These are phyloP conservation scores for Yamadazyma diospyri DNA, from an alignment of 1,139 yeast genomes.

Conservation along the genomic window DNA sequence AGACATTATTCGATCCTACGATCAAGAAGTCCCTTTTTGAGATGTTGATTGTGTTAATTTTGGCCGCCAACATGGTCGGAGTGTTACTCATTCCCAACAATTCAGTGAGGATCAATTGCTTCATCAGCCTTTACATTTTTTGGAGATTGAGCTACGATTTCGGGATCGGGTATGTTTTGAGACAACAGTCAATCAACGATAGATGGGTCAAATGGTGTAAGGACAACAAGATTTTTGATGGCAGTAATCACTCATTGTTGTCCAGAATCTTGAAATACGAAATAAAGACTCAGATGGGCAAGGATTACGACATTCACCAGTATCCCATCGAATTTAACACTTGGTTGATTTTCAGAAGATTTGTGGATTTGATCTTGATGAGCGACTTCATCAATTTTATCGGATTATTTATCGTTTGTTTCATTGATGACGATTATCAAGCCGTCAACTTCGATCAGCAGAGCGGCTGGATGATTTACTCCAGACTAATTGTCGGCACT, in stretches of 20 bases:
- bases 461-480: conserved; percentile 30
- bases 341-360: conserved; percentile 77
- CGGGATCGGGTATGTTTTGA: conserved; percentile 73
- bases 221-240: conserved; percentile 43
- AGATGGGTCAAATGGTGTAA: conserved; percentile 56
- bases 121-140: conserved; percentile 56
- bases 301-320: conserved; percentile 42
- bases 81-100: conserved; percentile 37
- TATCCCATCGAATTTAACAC: conserved; percentile 78
- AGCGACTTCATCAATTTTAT: conserved; percentile 79
- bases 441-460: conserved; percentile 30
- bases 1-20: conserved; percentile 76
- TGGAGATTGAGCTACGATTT: conserved; percentile 79
- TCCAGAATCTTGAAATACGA: conserved; percentile 43
- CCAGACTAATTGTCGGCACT: conserved; percentile 42
- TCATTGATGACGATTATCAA: conserved; percentile 41
- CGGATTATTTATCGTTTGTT: conserved; percentile 62
- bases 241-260: conserved; percentile 26
- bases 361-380: conserved; percentile 82
- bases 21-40: conserved; percentile 69
- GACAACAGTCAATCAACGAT: conserved; percentile 62
- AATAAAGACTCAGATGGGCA: conserved; percentile 60
- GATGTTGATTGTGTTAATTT: conserved; percentile 49
- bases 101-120: conserved; percentile 39
- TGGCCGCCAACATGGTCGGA: conserved; percentile 50